A percentile compares a stretch with the other conserved stretches of the same genome.
phyloP scores from a whole-genome alignment of 192 early-diverging fungal species.

The Coemansia sp. region DNA sequence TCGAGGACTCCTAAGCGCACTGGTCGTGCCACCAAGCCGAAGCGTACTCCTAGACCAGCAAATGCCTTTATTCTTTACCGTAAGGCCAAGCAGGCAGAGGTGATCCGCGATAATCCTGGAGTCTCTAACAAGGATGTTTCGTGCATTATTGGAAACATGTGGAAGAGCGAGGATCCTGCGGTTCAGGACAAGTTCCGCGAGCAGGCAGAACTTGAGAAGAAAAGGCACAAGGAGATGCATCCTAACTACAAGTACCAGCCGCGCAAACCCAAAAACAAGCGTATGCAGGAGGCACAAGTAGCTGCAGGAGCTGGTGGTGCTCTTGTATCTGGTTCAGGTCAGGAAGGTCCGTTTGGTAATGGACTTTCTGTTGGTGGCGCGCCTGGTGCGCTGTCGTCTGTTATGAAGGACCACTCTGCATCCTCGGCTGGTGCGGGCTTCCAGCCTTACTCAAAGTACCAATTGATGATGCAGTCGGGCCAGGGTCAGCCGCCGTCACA shows the following conservation, averaged over 20 bases:
- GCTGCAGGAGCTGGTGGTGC: conserved; percentile 17
- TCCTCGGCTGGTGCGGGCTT: conserved; percentile 18
- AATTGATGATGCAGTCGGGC: conserved; percentile 48
- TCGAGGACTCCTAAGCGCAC: conserved; percentile 40
- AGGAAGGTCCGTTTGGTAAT: conserved; percentile 27
- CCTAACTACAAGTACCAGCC: conserved; percentile 62
- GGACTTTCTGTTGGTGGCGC: conserved; percentile 6
- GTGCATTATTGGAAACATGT: conserved; percentile 59
- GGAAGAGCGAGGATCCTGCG: conserved; percentile 48
- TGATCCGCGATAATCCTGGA: conserved; percentile 53
- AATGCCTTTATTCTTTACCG: conserved; percentile 60
- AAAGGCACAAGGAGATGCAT: conserved; percentile 56
- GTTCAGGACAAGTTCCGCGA: conserved; percentile 56
- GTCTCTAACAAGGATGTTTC: conserved; percentile 59
- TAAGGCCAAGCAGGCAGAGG: conserved; percentile 56
- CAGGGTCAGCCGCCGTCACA: conserved; percentile 26
- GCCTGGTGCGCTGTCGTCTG: conserved; percentile 27
- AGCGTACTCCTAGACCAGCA: conserved; percentile 55
- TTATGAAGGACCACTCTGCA: conserved; percentile 24
- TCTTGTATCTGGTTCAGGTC: conserved; percentile 23
- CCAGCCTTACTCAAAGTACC: conserved; percentile 46
- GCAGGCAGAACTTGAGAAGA: conserved; percentile 55
- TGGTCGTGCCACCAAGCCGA: conserved; percentile 44
- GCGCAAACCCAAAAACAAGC: conserved; percentile 56
- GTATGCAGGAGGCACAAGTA: conserved; percentile 39